These are phyloP conservation scores for Trichosanthes truncata DNA, from an alignment of 306 rosid genomes.

Conservation along the genomic window DNA sequence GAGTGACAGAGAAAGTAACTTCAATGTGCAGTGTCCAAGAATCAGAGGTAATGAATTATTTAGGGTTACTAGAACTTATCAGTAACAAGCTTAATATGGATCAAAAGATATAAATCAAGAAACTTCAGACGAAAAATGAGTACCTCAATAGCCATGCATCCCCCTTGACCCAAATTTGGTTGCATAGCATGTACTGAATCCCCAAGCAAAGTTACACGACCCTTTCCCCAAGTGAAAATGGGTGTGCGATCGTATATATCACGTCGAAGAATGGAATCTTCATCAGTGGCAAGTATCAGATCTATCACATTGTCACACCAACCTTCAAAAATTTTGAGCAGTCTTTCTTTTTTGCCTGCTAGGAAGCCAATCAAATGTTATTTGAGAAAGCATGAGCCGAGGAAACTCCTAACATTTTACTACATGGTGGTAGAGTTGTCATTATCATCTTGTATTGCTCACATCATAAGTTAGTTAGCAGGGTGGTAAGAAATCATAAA, in stretches of 20 bases:
- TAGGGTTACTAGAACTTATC: neutral
- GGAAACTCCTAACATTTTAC: neutral
- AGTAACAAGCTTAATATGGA: neutral
- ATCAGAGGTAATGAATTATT: neutral
- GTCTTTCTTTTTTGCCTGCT: constrained; percentile 74
- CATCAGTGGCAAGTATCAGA: constrained; percentile 68
- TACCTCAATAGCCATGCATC: constrained; percentile 99
- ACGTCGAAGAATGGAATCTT: constrained; percentile 80
- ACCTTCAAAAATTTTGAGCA: constrained; percentile 64
- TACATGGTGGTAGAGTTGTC: neutral
- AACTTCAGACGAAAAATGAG: neutral
- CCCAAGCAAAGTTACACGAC: constrained; percentile 84
- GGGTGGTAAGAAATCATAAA: neutral
- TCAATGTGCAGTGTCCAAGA: neutral
- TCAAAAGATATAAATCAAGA: neutral
- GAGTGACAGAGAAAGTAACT: neutral
- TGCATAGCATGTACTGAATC: constrained; percentile 99
- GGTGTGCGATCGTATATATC: constrained; percentile 86
- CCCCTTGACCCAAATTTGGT: constrained; percentile 98
- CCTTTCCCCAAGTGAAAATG: constrained; percentile 81
- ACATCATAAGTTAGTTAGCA: neutral
- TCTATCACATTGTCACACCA: constrained; percentile 94
- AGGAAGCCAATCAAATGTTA: constrained; percentile 1
- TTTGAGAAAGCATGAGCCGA: neutral
- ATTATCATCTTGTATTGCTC: neutral